Conservation (phyloP, 331 rosid species). For the Arachis monticola region DNA sequence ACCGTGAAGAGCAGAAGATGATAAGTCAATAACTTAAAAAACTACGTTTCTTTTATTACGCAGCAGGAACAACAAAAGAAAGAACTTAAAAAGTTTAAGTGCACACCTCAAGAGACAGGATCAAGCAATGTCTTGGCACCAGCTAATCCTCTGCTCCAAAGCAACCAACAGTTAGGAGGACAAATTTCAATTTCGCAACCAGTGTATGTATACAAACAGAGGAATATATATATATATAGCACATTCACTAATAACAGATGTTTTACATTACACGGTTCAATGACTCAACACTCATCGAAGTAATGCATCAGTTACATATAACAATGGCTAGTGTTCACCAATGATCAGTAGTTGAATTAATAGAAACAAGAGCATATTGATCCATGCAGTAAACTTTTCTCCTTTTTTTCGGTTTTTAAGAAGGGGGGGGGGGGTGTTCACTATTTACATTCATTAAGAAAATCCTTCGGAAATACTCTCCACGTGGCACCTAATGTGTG, state of each 20-base stretch:
- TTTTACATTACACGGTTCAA: background rate
- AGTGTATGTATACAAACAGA: background rate
- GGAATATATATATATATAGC: background rate
- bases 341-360: background rate
- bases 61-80: background rate
- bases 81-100: background rate
- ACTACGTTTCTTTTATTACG: background rate
- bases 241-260: background rate
- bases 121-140: conserved; percentile 19
- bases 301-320: background rate
- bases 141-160: conserved; percentile 35
- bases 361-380: conserved; percentile 2
- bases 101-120: conserved; percentile 33
- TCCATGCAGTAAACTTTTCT: background rate
- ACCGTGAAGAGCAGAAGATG: too few relatives aligned
- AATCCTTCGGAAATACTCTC: background rate
- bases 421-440: background rate
- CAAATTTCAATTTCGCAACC: conserved; percentile 22
- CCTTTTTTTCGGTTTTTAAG: too few relatives aligned
- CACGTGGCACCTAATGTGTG: background rate
- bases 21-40: background rate
- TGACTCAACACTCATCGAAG: background rate
- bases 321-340: background rate
- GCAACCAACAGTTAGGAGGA: conserved; percentile 27
- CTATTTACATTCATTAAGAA: background rate